Conservation (phyloP, 2,329 filamentous ascomycete species). For the Penicillium decumbens region DNA sequence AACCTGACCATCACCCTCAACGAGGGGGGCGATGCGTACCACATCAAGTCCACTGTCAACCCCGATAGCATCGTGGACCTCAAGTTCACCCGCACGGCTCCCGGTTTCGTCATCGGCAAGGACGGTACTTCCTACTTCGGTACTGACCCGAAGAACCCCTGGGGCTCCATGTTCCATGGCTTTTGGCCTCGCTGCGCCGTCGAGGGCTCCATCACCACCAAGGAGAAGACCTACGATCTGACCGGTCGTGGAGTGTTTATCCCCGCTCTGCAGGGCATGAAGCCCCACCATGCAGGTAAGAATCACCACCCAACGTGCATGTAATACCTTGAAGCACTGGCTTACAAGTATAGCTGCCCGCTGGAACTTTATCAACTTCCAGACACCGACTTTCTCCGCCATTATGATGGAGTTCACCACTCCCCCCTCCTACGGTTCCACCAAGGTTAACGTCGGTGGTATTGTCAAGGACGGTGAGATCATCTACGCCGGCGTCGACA, state of each 20-base stretch:
- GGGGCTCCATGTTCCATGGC: constrained; percentile 85
- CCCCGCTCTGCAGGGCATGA: constrained; percentile 94
- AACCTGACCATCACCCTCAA: constrained; percentile 80
- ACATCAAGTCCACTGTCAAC: constrained; percentile 86
- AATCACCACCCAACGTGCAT: background rate
- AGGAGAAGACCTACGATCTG: constrained; percentile 75
- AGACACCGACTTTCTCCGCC: constrained; percentile 79
- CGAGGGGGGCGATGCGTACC: constrained; percentile 75
- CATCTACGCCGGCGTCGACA: constrained; percentile 63
- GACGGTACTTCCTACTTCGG: constrained; percentile 81
- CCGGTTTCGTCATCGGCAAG: constrained; percentile 79
- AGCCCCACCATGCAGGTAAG: constrained; percentile 86
- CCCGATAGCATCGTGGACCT: constrained; percentile 77
- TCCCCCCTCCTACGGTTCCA: constrained; percentile 84
- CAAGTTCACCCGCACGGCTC: constrained; percentile 68
- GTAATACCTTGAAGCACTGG: background rate
- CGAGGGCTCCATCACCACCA: constrained; percentile 78
- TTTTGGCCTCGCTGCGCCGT: constrained; percentile 89
- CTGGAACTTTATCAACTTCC: constrained; percentile 94
- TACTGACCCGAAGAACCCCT: constrained; percentile 77
- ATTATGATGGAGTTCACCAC: constrained; percentile 95
- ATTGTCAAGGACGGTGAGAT: constrained; percentile 78
- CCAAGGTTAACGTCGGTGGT: constrained; percentile 74
- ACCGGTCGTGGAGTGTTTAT: constrained; percentile 74
- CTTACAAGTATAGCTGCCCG: constrained; percentile 54